phyloP scores from a whole-genome alignment of 2,329 filamentous ascomycete species.

The Corniculantispora saksenae region DNA sequence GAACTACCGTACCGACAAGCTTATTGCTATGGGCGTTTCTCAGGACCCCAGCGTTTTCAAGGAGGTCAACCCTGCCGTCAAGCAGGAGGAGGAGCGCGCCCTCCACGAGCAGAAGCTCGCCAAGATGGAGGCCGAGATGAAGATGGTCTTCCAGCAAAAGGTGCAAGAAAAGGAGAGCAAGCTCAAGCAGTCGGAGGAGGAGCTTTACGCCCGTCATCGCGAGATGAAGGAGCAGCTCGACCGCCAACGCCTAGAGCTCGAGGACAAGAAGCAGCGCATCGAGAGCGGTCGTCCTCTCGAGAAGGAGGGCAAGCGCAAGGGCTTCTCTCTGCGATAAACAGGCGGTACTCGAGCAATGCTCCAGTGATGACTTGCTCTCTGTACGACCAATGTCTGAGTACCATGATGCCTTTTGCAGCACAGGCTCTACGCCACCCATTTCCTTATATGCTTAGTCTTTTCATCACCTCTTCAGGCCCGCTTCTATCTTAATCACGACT shows the following conservation, averaged over 20 bases:
- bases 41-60: slow-evolving; percentile 99
- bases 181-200: slow-evolving; percentile 98
- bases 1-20: slow-evolving; percentile 99
- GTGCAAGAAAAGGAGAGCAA: slow-evolving; percentile 99
- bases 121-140: slow-evolving; percentile 99
- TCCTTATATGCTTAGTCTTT: slow-evolving; percentile 45
- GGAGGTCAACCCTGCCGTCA: slow-evolving; percentile 99
- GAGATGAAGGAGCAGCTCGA: slow-evolving; percentile 99
- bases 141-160: slow-evolving; percentile 99
- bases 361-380: slow-evolving; percentile 29
- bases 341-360: slow-evolving; percentile 25
- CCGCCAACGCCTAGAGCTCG: slow-evolving; percentile 88
- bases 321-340: slow-evolving; percentile 92
- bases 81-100: slow-evolving; percentile 98
- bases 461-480: slow-evolving; percentile 36
- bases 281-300: slow-evolving; percentile 95
- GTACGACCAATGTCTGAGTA: slow-evolving; percentile 58
- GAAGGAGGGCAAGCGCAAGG: slow-evolving; percentile 98
- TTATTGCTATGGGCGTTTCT: slow-evolving; percentile 95
- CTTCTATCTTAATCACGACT: slow-evolving; percentile 43
- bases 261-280: slow-evolving; percentile 96
- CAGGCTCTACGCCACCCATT: slow-evolving; percentile 57
- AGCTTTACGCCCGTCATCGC: slow-evolving; percentile 94
- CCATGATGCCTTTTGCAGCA: slow-evolving; percentile 60
- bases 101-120: slow-evolving; percentile 99